Percentiles rank a stretch among this genome's conserved stretches.
Evolutionary conservation across 1,284 basidiomycete genomes (phyloP).

Genomic region (Chiua sp.): DNA sequence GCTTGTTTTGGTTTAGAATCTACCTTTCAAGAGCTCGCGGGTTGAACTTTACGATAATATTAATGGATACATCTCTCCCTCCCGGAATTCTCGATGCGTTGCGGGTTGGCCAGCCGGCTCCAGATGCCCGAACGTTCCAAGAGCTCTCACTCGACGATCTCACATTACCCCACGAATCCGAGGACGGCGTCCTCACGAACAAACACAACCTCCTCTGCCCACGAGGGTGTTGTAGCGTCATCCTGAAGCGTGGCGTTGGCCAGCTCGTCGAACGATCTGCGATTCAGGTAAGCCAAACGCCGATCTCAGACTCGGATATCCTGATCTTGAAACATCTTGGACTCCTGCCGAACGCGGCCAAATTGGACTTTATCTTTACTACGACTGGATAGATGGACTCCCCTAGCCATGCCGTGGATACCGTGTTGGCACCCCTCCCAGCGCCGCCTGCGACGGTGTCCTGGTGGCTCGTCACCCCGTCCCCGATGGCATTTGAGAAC

Average conservation of each 20-base stretch:
- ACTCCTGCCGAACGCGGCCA: too few relatives aligned
- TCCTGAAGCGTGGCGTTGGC: conserved; percentile 71
- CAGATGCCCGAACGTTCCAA: conserved; percentile 43
- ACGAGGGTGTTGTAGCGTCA: conserved; percentile 81
- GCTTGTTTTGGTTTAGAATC: background rate
- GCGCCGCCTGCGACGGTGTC: conserved; percentile 51
- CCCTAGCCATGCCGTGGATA: conserved; percentile 42
- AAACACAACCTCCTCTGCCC: conserved; percentile 81
- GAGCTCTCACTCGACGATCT: conserved; percentile 58
- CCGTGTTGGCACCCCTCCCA: conserved; percentile 57
- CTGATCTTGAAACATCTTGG: background rate
- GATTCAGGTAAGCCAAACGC: conserved; percentile 51
- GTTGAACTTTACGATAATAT: background rate
- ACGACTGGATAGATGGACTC: conserved; percentile 66
- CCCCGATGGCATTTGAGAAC: conserved; percentile 90
- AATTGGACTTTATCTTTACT: too few relatives aligned
- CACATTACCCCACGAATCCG: conserved; percentile 29
- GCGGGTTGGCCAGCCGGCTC: conserved; percentile 42
- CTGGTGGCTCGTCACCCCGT: conserved; percentile 84
- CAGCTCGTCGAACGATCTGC: conserved; percentile 62
- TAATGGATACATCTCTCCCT: conserved; percentile 37
- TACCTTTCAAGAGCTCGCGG: background rate
- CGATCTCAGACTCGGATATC: background rate
- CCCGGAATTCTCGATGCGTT: conserved; percentile 60
- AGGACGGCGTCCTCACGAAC: conserved; percentile 47